Percentiles rank a stretch among this genome's conserved stretches.
phyloP scores from a whole-genome alignment of 768 basidiomycete species.

The Gloeostereum incarnatum region DNA sequence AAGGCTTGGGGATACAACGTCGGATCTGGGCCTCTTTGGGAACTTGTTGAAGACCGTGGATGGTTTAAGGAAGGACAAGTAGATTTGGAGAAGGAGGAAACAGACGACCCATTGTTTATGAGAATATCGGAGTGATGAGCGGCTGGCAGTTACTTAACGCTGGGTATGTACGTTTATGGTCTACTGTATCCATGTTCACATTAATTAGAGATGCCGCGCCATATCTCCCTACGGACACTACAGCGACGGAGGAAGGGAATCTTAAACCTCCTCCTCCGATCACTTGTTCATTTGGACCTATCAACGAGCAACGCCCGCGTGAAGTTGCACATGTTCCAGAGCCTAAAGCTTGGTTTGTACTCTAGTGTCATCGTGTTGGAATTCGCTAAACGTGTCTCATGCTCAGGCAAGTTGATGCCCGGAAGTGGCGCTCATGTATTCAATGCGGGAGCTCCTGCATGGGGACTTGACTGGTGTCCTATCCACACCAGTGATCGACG shows the following conservation, averaged over 20 bases:
- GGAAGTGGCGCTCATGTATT: conserved; percentile 62
- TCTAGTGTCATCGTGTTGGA: neutral
- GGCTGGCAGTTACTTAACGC: conserved; percentile 36
- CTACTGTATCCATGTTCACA: neutral
- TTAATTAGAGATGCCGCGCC: conserved; percentile 38
- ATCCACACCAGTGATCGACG: conserved; percentile 47
- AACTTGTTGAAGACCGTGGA: conserved; percentile 65
- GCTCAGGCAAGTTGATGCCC: conserved; percentile 48
- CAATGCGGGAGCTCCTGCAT: conserved; percentile 84
- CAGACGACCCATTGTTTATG: conserved; percentile 52
- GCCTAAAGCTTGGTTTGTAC: conserved; percentile 47
- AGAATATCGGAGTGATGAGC: conserved; percentile 27
- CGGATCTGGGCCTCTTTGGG: conserved; percentile 73
- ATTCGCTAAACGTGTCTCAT: conserved; percentile 2
- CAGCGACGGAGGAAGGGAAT: conserved; percentile 40
- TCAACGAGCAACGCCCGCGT: conserved; percentile 39
- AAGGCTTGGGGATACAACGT: conserved; percentile 70
- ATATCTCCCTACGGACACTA: conserved; percentile 50
- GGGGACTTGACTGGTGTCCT: conserved; percentile 93
- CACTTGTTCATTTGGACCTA: conserved; percentile 59
- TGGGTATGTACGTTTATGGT: conserved; percentile 30
- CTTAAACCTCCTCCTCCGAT: conserved; percentile 45
- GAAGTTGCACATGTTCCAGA: conserved; percentile 45
- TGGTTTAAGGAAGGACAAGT: conserved; percentile 61
- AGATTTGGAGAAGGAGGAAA: conserved; percentile 34